A percentile compares a stretch with the other conserved stretches of the same genome.
These are phyloP conservation scores for Penicillium subrubescens DNA, from an alignment of 495 filamentous ascomycete species.

Conservation along the genomic window DNA sequence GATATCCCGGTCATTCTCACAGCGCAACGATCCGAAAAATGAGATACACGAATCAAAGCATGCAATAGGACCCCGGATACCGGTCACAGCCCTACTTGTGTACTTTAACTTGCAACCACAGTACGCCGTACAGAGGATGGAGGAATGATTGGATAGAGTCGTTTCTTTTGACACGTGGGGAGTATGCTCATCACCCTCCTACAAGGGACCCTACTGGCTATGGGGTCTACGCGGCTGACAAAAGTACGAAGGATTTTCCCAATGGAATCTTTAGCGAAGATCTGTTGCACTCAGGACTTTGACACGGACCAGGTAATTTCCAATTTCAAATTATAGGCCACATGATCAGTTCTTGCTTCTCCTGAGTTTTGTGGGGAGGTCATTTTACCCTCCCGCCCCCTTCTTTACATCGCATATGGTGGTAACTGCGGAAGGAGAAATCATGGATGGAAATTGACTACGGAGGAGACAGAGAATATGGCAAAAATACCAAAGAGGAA, in stretches of 20 bases:
- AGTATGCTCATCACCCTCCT: background rate
- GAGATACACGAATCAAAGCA: background rate
- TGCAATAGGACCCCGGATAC: background rate
- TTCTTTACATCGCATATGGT: background rate
- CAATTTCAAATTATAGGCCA: background rate
- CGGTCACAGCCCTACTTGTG: background rate
- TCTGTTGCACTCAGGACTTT: background rate
- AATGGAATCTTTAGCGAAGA: background rate
- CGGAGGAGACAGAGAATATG: background rate
- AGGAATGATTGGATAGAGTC: background rate
- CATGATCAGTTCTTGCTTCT: conserved; percentile 1
- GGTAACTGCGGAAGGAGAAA: background rate
- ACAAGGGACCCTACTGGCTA: too few relatives aligned
- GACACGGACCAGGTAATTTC: background rate
- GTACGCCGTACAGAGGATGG: too few relatives aligned
- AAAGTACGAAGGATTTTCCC: background rate
- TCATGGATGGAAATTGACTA: background rate
- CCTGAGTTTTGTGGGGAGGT: background rate
- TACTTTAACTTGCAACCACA: background rate
- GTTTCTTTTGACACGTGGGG: background rate
- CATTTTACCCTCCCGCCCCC: background rate
- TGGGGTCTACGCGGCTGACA: background rate
- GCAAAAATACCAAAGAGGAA: background rate
- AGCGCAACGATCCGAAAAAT: background rate
- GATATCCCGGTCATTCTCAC: background rate